Conservation (phyloP, 176 grass and related monocot species). For the Oryza officinalis region DNA sequence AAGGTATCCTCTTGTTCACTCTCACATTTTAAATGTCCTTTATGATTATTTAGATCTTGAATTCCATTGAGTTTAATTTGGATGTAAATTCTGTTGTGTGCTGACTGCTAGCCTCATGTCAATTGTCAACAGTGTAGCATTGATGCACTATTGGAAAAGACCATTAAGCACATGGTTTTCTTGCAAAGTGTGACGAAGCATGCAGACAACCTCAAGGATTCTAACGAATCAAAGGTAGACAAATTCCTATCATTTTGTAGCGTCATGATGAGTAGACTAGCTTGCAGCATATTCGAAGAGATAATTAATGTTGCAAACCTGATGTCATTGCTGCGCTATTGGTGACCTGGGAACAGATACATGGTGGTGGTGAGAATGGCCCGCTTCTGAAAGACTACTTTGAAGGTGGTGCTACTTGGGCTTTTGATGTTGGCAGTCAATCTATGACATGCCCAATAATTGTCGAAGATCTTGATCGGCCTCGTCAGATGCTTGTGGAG, state of each 20-base stretch:
- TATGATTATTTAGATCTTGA: slow-evolving; percentile 24
- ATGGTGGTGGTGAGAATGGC: slow-evolving; percentile 53
- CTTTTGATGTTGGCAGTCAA: slow-evolving; percentile 76
- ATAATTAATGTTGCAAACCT: slow-evolving; percentile 22
- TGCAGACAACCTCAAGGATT: slow-evolving; percentile 75
- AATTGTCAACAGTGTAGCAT: slow-evolving; percentile 83
- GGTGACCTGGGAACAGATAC: slow-evolving; percentile 51
- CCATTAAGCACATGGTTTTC: slow-evolving; percentile 90
- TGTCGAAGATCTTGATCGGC: slow-evolving; percentile 79
- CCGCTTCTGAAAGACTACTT: slow-evolving; percentile 70
- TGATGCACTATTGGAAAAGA: slow-evolving; percentile 83
- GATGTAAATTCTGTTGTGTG: slow-evolving; percentile 2
- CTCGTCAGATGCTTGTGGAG: slow-evolving; percentile 83
- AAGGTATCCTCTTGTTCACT: slow-evolving; percentile 53
- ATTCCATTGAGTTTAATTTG: not conserved
- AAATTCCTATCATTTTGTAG: slow-evolving; percentile 6
- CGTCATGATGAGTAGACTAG: not conserved
- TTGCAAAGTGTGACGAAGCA: slow-evolving; percentile 85
- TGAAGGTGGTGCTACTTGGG: slow-evolving; percentile 87
- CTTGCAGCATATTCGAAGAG: slow-evolving; percentile 15
- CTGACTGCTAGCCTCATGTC: slow-evolving; percentile 23
- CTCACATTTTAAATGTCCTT: not conserved
- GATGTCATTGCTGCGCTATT: not conserved
- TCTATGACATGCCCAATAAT: slow-evolving; percentile 76
- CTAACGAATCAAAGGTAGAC: slow-evolving; percentile 67